Conservation (phyloP, 176 grass and related monocot species). For the Raddia guianensis region DNA sequence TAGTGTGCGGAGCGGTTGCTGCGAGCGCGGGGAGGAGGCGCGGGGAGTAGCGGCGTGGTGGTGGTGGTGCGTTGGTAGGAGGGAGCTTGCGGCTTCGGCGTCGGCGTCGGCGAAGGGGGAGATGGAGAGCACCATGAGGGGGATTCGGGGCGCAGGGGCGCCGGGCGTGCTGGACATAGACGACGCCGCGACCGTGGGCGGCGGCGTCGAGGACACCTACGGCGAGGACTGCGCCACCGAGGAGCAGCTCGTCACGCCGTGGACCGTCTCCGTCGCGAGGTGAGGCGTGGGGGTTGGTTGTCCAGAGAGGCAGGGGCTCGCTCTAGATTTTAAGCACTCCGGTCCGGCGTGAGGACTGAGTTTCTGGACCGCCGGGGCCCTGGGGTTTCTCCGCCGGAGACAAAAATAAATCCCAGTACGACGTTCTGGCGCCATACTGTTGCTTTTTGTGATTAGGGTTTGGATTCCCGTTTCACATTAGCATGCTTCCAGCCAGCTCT, state of each 20-base stretch:
- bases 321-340: neutral
- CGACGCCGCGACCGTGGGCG: constrained; percentile 57
- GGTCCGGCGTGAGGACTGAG: neutral
- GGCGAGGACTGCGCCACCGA: constrained; percentile 82
- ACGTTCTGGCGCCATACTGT: neutral
- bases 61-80: constrained; percentile 12
- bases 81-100: constrained; percentile 29
- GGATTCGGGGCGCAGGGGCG: constrained; percentile 47
- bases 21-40: neutral
- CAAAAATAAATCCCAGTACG: neutral
- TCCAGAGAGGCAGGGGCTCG: neutral
- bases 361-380: constrained; percentile 24
- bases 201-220: constrained; percentile 85
- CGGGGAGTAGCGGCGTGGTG: neutral
- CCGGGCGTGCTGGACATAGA: constrained; percentile 73
- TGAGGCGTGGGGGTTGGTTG: constrained; percentile 23
- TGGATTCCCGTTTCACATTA: too few relatives aligned
- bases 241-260: constrained; percentile 94
- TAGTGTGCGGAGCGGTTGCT: neutral
- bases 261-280: constrained; percentile 91
- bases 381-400: neutral
- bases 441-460: neutral
- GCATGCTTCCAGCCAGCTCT: neutral
- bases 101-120: constrained; percentile 19
- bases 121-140: constrained; percentile 88